Evolutionary conservation across 257 asterid genomes (phyloP), one percentile per base, ranked within the genome.

Genomic region (Leptodermis oblonga): DNA sequence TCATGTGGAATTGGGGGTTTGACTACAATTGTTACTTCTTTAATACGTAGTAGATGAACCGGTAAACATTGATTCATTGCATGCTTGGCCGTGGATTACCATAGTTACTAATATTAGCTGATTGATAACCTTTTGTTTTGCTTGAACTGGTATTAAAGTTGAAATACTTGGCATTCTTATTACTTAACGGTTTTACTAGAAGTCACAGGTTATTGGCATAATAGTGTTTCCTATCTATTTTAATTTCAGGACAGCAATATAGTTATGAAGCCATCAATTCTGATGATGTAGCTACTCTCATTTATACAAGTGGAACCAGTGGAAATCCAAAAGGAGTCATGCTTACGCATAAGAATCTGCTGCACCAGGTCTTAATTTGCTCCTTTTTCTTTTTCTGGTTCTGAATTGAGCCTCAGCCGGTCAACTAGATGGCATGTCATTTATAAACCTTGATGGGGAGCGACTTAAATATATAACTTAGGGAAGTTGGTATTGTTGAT

Each of bases 281-380:
- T 42, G 92, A 84, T 75, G 98, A 92, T 72, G 80, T 82, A 70
- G 97, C 97, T 23, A 90, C 98, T 5, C 87, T 92, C 55, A 80
- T 90, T 3, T 92, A 92, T 72, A 92, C 98, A 33, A 92, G 98
- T 85, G 98, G 98, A 62, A 92, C 97, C 78, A 90, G 95, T 61
- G 98, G 95, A 62, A 90, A 86, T 79, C 97, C 98, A 53, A 92
- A 90, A 88, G 98, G 98, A 74, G 95, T 92, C 78, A 90, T 88
- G 95, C 97, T 92, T 79, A 88, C 98, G 0, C 98, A 92, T 79
- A 80, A 79, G 81, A 92, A 90, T 83, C 83, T 92, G 76, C 84
- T 92, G 58, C 97, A 92, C 78, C 98, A 92, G 98, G 98, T 89
- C 18, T 9, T 37, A 42, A 4, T 63, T 71, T 73, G 77, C 63